phyloP scores from a whole-genome alignment of 305 asterid genomes.

The Solanum hybrid region DNA sequence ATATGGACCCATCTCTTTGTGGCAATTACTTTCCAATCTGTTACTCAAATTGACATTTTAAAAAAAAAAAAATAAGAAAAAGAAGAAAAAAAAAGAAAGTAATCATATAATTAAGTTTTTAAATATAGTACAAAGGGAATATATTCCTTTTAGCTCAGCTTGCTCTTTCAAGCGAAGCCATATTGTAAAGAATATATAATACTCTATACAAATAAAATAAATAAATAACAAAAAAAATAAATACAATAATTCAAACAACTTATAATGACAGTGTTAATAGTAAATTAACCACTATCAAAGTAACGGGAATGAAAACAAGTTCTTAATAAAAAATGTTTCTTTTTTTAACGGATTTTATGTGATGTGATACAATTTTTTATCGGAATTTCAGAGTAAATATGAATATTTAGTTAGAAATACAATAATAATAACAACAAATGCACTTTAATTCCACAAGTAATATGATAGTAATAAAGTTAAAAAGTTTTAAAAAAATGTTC shows the following conservation, averaged over 20 bases:
- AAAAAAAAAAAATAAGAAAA: too few relatives aligned
- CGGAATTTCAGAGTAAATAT: too few relatives aligned
- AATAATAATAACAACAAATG: too few relatives aligned
- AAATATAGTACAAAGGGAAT: neutral
- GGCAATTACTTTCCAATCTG: constrained; percentile 21
- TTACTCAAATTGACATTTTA: constrained; percentile 14
- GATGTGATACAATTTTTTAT: neutral
- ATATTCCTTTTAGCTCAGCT: neutral
- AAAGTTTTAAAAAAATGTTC: neutral
- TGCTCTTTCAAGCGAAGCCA: neutral
- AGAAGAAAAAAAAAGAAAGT: neutral
- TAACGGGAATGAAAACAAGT: neutral
- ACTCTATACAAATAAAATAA: neutral
- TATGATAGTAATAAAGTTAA: too few relatives aligned
- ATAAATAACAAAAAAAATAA: neutral
- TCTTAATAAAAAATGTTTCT: neutral
- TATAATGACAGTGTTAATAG: neutral
- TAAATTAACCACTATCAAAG: neutral
- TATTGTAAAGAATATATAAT: neutral
- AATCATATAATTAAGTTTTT: neutral
- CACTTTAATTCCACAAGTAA: too few relatives aligned
- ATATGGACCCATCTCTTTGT: constrained; percentile 1
- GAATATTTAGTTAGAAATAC: neutral
- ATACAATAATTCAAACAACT: neutral
- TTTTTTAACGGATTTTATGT: neutral